Evolutionary conservation across 2,329 filamentous ascomycete species (phyloP).

Genomic region (Monosporascus sp.): DNA sequence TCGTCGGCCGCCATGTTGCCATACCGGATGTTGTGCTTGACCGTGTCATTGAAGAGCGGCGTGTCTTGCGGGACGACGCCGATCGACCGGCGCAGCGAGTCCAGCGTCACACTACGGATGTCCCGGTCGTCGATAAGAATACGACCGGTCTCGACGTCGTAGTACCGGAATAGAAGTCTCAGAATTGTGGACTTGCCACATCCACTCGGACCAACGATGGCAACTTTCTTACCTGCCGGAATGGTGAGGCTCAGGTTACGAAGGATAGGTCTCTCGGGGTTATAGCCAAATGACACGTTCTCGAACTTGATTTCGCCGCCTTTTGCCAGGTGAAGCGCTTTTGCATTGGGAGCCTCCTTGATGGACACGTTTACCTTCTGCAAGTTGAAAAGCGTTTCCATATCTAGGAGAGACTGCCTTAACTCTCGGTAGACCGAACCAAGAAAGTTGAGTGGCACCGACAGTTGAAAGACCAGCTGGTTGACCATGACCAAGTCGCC

Average conservation of each 20-base stretch:
- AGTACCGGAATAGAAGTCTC: constrained; percentile 87
- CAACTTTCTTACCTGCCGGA: constrained; percentile 91
- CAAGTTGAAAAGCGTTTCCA: constrained; percentile 96
- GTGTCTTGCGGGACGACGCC: constrained; percentile 97
- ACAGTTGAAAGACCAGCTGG: constrained; percentile 96
- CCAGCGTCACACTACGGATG: constrained; percentile 74
- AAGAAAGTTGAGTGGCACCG: constrained; percentile 92
- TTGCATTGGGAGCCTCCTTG: constrained; percentile 70
- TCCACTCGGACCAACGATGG: constrained; percentile 89
- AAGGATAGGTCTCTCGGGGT: constrained; percentile 79
- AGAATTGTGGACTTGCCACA: constrained; percentile 95
- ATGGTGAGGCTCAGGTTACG: constrained; percentile 82
- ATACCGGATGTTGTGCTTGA: constrained; percentile 93
- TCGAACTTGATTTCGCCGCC: constrained; percentile 92
- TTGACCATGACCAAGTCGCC: constrained; percentile 99
- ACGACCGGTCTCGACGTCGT: constrained; percentile 79
- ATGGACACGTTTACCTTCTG: constrained; percentile 94
- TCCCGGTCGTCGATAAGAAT: constrained; percentile 94
- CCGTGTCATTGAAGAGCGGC: constrained; percentile 93
- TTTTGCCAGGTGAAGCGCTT: constrained; percentile 63
- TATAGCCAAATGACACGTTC: constrained; percentile 92
- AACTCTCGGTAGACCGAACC: constrained; percentile 97
- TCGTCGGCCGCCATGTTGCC: constrained; percentile 72
- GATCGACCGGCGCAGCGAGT: constrained; percentile 78
- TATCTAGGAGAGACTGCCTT: constrained; percentile 89